phyloP scores from a whole-genome alignment of 202 grass and related monocot genomes.

The Brachypodium distachyon region DNA sequence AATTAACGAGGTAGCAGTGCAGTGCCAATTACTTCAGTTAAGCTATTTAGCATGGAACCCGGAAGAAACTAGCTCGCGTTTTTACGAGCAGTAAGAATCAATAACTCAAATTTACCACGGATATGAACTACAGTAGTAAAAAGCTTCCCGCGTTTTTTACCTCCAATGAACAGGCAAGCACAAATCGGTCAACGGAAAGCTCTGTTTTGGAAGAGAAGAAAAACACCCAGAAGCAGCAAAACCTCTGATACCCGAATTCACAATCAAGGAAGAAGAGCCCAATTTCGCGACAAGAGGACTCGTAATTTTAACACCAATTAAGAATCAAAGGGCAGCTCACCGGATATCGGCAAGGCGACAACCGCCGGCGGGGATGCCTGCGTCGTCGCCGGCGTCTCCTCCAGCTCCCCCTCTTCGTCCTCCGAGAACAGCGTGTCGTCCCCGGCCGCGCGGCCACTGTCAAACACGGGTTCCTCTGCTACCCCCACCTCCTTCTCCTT shows the following conservation, averaged over 20 bases:
- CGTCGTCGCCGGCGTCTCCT: background rate
- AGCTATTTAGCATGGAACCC: background rate
- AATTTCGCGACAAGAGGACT: background rate
- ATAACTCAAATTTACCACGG: background rate
- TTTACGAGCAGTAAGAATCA: background rate
- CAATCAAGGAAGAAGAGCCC: background rate
- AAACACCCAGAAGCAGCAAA: background rate
- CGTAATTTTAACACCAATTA: background rate
- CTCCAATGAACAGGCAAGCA: slow-evolving; percentile 9
- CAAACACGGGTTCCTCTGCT: slow-evolving; percentile 39
- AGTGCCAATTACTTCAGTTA: background rate
- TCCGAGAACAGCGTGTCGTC: slow-evolving; percentile 46
- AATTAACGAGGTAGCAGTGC: background rate
- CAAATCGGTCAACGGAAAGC: background rate
- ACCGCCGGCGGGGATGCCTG: background rate
- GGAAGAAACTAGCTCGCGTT: background rate
- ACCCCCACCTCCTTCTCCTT: background rate
- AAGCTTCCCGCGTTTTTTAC: slow-evolving; percentile 17
- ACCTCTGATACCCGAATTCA: slow-evolving; percentile 15
- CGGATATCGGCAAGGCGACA: slow-evolving; percentile 51
- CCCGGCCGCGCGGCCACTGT: slow-evolving; percentile 42
- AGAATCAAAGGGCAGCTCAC: slow-evolving; percentile 35
- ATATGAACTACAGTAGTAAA: slow-evolving; percentile 7
- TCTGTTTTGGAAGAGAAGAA: background rate
- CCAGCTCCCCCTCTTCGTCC: slow-evolving; percentile 35